These are phyloP conservation scores for Voacanga thouarsii DNA, from an alignment of 257 asterid species.

Conservation along the genomic window DNA sequence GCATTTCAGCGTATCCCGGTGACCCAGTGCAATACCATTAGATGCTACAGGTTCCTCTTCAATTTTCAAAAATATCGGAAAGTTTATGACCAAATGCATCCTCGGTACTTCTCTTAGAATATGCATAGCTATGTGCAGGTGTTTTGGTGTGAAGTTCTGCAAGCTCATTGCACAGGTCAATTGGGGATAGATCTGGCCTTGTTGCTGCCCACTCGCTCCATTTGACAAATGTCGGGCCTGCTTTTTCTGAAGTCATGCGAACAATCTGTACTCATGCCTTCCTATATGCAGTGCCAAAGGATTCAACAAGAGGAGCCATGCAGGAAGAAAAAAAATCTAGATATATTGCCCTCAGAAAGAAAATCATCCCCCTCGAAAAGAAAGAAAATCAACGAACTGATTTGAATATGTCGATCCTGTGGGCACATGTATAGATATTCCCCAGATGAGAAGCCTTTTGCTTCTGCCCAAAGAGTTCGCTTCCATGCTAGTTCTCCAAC, in stretches of 20 bases:
- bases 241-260: slow-evolving; percentile 70
- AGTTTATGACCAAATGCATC: slow-evolving; percentile 76
- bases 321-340: slow-evolving; percentile 61
- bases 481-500: slow-evolving; percentile 58
- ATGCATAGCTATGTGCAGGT: slow-evolving; percentile 73
- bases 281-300: slow-evolving; percentile 63
- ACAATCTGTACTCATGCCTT: slow-evolving; percentile 62
- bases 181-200: slow-evolving; percentile 83
- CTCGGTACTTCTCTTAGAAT: slow-evolving; percentile 64
- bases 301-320: slow-evolving; percentile 79
- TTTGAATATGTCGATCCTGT: slow-evolving; percentile 53
- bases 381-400: slow-evolving; percentile 50
- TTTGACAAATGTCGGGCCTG: slow-evolving; percentile 90
- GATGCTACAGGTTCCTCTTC: slow-evolving; percentile 85
- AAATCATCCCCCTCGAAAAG: slow-evolving; percentile 63
- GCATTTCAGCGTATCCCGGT: no score
- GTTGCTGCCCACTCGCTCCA: slow-evolving; percentile 99
- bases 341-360: slow-evolving; percentile 59
- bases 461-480: slow-evolving; percentile 38
- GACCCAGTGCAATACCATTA: no score
- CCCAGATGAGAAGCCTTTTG: slow-evolving; percentile 51
- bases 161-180: slow-evolving; percentile 70
- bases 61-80: slow-evolving; percentile 66
- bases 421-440: slow-evolving; percentile 54
- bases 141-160: slow-evolving; percentile 76